Evolutionary conservation across 106 monocot species (phyloP).

Genomic region (Vanilla planifolia): DNA sequence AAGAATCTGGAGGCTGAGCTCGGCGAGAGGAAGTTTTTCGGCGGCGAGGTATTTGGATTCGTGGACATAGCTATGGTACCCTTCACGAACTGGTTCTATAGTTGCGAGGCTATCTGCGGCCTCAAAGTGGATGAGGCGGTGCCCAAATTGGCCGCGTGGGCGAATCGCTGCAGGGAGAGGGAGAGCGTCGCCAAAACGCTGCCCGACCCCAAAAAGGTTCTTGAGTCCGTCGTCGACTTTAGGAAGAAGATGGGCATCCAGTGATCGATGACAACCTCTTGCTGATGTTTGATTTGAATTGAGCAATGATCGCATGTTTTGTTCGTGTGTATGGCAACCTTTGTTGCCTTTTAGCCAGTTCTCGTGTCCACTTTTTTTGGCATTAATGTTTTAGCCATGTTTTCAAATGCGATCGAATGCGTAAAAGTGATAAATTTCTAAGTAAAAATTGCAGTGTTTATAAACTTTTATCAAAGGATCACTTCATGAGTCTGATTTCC

Average conservation of each 20-base stretch:
- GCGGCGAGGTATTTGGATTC: conserved; percentile 17
- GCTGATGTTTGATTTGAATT: too few relatives aligned
- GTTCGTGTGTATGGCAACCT: too few relatives aligned
- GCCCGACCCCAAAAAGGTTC: conserved; percentile 6
- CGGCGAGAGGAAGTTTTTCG: conserved; percentile 43
- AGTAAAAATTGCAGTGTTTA: too few relatives aligned
- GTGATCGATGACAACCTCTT: too few relatives aligned
- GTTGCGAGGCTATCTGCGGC: conserved; percentile 14
- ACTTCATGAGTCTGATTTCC: too few relatives aligned
- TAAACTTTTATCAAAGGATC: too few relatives aligned
- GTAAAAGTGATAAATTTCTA: too few relatives aligned
- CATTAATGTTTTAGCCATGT: too few relatives aligned
- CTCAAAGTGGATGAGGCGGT: conserved; percentile 29
- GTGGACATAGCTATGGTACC: conserved; percentile 31
- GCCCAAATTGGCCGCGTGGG: conserved; percentile 37
- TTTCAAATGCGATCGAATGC: too few relatives aligned
- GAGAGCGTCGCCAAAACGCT: conserved; percentile 24
- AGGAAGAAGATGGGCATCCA: conserved; percentile 18
- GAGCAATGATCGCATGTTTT: too few relatives aligned
- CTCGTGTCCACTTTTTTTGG: too few relatives aligned
- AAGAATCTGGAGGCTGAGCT: conserved; percentile 37
- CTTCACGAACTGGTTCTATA: conserved; percentile 20
- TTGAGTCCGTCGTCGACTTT: conserved; percentile 3
- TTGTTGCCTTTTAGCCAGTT: too few relatives aligned
- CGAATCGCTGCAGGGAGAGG: conserved; percentile 37